phyloP scores from a whole-genome alignment of 768 basidiomycete species.

The Collybia nuda region DNA sequence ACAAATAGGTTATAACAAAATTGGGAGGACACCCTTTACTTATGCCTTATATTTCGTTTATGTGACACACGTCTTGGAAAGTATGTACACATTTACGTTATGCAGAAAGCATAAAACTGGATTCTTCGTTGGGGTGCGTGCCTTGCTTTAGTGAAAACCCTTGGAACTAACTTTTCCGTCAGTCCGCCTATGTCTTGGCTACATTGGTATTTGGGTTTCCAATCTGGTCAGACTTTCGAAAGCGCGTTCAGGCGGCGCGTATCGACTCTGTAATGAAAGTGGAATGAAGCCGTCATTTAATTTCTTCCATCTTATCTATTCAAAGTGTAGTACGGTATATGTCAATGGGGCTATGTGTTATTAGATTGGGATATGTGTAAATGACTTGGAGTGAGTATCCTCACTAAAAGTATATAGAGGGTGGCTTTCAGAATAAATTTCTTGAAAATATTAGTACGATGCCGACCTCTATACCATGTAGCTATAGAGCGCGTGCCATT shows the following conservation, averaged over 20 bases:
- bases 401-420: no score
- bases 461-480: no score
- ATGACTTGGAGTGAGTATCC: no score
- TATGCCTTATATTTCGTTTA: constrained; percentile 29
- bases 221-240: constrained; percentile 51
- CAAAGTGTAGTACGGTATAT: no score
- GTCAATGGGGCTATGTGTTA: no score
- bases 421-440: no score
- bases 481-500: no score
- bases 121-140: constrained; percentile 36
- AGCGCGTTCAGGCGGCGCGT: constrained; percentile 61
- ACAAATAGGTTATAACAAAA: constrained; percentile 23
- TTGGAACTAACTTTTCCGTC: not conserved
- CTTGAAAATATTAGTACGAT: no score
- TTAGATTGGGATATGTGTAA: no score
- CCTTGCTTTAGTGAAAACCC: not conserved
- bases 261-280: constrained; percentile 84
- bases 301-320: no score
- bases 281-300: constrained; percentile 33
- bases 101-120: constrained; percentile 50
- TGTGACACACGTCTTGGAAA: constrained; percentile 45
- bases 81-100: constrained; percentile 44
- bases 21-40: constrained; percentile 29
- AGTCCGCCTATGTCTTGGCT: constrained; percentile 54
- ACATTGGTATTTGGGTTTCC: constrained; percentile 58